Base-by-base conservation (phyloP, 2,329 filamentous ascomycete species). In the Aspergillus ochraceoroseus region DNA sequence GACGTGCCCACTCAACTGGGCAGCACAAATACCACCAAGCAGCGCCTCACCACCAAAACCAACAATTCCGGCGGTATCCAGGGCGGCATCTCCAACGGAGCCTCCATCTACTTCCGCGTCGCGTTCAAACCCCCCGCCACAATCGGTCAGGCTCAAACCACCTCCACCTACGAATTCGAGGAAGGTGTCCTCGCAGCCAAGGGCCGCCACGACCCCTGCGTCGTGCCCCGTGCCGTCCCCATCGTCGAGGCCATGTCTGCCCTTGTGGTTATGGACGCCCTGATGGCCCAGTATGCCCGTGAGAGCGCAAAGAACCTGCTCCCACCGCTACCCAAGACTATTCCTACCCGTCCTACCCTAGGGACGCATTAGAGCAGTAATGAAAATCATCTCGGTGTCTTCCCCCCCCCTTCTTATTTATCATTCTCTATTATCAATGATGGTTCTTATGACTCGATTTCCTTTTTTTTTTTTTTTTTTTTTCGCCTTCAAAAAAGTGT, bases 61-160 rank as follows among this genome's bases (percentile, higher is more conserved):
- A 96, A 96, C 73, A 88, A 95, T 73, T 90, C 84, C 2, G 90
- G 90, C 8, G 92, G 90, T 49, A 87, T 96, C 54, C 90, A 96
- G 70, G 92, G 90, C 29, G 90, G 90, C 37, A 96, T 96, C 67
- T 83, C 85, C 35, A 96, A 96, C 66, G 92, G 90, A 43, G 86
- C 87, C 25, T 83, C 82, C 44, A 87, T 96, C 70, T 96, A 92
- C 75, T 96, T 96, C 78, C 81, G 85, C 35, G 83, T 95, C 4
- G 89, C 80, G 11, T 96, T 96, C 79, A 96, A 96, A 75, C 86
- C 90, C 7, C 82, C 90, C 2, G 89, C 90, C 19, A 96, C 92
- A 2, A 96, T 96, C 60, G 83, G 86, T 31, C 84, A 90, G 68
- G 84, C 85, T 29, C 90, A 96, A 71, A 76, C 75, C 9, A 96